Conservation (phyloP, 371 early-diverging fungal species). For the Blakeslea trispora region DNA sequence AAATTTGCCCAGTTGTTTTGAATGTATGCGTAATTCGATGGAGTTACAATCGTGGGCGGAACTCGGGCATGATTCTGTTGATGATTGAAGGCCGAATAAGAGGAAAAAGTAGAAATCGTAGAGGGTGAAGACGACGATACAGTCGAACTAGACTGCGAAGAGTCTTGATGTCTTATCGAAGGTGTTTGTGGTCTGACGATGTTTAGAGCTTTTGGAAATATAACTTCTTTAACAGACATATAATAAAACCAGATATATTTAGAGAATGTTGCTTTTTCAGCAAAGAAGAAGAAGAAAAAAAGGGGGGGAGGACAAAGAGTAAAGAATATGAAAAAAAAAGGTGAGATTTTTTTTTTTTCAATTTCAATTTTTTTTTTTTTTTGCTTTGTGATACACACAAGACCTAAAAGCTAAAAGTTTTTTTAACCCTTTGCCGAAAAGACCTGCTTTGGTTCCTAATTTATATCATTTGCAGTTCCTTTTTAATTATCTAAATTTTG, state of each 20-base stretch:
- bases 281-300: constrained; percentile 2
- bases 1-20: constrained; percentile 22
- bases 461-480: neutral
- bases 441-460: neutral
- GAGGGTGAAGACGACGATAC: constrained; percentile 27
- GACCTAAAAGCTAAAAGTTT: neutral
- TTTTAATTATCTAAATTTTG: neutral
- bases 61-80: constrained; percentile 11
- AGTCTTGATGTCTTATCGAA: constrained; percentile 14
- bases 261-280: neutral
- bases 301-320: constrained; percentile 8
- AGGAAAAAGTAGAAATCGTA: constrained; percentile 23
- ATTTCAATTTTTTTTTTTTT: constrained; percentile 5
- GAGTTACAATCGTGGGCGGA: constrained; percentile 22
- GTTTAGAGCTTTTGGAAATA: constrained; percentile 37
- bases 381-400: neutral
- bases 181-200: constrained; percentile 32
- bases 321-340: constrained; percentile 9
- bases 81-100: constrained; percentile 10
- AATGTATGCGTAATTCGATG: constrained; percentile 24
- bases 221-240: constrained; percentile 28
- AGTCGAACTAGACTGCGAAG: constrained; percentile 29
- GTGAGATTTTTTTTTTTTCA: constrained; percentile 2
- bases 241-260: neutral
- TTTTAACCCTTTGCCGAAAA: neutral